Conservation (phyloP, 2,329 filamentous ascomycete species). For the Aschersonia sp. region DNA sequence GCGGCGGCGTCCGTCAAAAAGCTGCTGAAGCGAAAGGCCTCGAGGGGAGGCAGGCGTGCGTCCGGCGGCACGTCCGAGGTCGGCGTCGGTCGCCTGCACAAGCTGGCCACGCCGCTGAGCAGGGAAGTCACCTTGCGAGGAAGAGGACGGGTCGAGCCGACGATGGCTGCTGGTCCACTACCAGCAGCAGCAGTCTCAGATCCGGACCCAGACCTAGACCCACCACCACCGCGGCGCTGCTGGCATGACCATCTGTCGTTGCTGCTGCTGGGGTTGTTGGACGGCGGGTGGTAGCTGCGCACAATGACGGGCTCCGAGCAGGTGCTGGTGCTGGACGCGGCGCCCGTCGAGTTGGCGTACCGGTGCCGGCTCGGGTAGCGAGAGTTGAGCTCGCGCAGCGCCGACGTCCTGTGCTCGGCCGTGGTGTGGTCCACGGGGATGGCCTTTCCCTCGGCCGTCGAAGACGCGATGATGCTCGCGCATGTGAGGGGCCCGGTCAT, state of each 20-base stretch:
- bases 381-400: conserved; percentile 43
- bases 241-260: conserved; percentile 9
- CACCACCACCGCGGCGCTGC: conserved; percentile 8
- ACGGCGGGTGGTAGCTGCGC: conserved; percentile 42
- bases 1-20: conserved; percentile 43
- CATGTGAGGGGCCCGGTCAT: conserved; percentile 36
- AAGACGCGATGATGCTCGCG: conserved; percentile 36
- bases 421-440: conserved; percentile 42
- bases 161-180: conserved; percentile 4
- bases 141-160: conserved; percentile 14
- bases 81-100: conserved; percentile 22
- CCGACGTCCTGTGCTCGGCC: conserved; percentile 41
- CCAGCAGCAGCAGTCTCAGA: conserved; percentile 14
- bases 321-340: conserved; percentile 42
- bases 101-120: conserved; percentile 27
- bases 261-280: conserved; percentile 16
- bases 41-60: conserved; percentile 41
- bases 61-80: conserved; percentile 14
- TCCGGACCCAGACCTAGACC: neutral
- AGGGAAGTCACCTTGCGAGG: conserved; percentile 20
- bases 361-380: conserved; percentile 41
- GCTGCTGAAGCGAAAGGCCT: conserved; percentile 50
- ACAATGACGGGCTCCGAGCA: conserved; percentile 54
- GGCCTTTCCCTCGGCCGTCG: conserved; percentile 39
- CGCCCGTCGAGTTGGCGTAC: conserved; percentile 40